Conservation (phyloP, 768 basidiomycete species). For the Tylopilus plumbeoviolaceoides region DNA sequence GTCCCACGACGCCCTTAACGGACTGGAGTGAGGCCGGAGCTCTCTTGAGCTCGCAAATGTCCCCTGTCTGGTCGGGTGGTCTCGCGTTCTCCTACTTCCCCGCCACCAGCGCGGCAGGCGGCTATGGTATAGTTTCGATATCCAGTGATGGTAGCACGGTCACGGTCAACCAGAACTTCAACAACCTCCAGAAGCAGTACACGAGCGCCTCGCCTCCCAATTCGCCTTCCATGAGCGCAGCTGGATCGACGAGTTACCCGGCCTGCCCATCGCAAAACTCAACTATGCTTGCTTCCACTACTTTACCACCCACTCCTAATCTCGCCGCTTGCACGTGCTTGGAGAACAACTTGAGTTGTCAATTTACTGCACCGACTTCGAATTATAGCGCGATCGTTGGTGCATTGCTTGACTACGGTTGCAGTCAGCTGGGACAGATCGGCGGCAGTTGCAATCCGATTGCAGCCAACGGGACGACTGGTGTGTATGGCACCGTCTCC, state of each 20-base stretch:
- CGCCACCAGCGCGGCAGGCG: conserved; percentile 61
- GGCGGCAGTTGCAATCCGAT: conserved; percentile 68
- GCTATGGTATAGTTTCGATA: conserved; percentile 85
- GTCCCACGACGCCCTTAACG: conserved; percentile 59
- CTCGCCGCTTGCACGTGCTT: conserved; percentile 77
- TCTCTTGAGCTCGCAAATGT: conserved; percentile 70
- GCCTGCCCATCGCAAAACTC: conserved; percentile 61
- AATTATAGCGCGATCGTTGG: conserved; percentile 63
- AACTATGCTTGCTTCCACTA: conserved; percentile 61
- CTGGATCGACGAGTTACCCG: conserved; percentile 45
- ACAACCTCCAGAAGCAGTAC: conserved; percentile 61
- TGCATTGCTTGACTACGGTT: conserved; percentile 60
- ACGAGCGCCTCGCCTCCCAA: conserved; percentile 52
- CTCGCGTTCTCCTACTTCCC: conserved; percentile 91
- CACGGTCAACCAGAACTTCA: conserved; percentile 64
- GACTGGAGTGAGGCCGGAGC: conserved; percentile 74
- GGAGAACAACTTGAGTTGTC: conserved; percentile 63
- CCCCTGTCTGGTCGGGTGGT: conserved; percentile 82
- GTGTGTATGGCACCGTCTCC: conserved; percentile 72
- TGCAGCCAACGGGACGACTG: conserved; percentile 65
- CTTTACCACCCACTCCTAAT: conserved; percentile 82
- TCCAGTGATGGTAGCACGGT: conserved; percentile 63
- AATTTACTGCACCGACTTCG: conserved; percentile 58
- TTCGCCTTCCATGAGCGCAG: conserved; percentile 54
- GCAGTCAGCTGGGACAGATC: conserved; percentile 55